A percentile compares a stretch with the other conserved stretches of the same genome.
Evolutionary conservation across 129 eudicot genomes (phyloP).

Genomic region (Kitagawia praeruptora): DNA sequence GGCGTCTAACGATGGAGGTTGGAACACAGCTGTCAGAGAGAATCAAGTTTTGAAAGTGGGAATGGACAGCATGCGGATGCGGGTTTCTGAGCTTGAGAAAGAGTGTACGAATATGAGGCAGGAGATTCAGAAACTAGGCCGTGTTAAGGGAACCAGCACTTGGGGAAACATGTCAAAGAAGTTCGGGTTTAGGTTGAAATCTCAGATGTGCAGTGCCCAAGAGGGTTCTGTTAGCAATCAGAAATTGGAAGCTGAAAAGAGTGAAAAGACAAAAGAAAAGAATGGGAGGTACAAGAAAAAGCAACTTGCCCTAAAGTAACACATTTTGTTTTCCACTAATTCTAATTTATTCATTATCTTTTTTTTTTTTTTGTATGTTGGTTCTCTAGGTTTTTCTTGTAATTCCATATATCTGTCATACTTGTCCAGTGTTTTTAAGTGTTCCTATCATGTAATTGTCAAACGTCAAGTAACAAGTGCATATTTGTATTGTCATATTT

Average conservation of each 20-base stretch:
- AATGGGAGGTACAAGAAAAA: slow-evolving; percentile 55
- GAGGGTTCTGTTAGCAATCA: slow-evolving; percentile 89
- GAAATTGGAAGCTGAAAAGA: slow-evolving; percentile 35
- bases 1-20: slow-evolving; percentile 47
- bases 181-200: slow-evolving; percentile 67
- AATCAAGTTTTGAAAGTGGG: slow-evolving; percentile 93
- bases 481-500: background rate
- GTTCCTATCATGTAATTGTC: background rate
- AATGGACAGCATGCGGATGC: slow-evolving; percentile 90
- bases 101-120: slow-evolving; percentile 88
- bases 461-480: background rate
- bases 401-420: background rate
- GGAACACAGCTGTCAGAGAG: slow-evolving; percentile 83
- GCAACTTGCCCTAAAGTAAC: slow-evolving; percentile 32
- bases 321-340: background rate
- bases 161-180: slow-evolving; percentile 82
- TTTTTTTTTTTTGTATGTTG: background rate
- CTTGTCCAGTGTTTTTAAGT: background rate
- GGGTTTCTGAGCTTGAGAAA: slow-evolving; percentile 94
- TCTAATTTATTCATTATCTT: background rate
- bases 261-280: slow-evolving; percentile 54
- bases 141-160: slow-evolving; percentile 27
- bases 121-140: slow-evolving; percentile 74
- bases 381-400: background rate
- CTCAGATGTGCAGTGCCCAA: slow-evolving; percentile 97